Conservation (phyloP, 495 filamentous ascomycete species). For the Cetradonia linearis region DNA sequence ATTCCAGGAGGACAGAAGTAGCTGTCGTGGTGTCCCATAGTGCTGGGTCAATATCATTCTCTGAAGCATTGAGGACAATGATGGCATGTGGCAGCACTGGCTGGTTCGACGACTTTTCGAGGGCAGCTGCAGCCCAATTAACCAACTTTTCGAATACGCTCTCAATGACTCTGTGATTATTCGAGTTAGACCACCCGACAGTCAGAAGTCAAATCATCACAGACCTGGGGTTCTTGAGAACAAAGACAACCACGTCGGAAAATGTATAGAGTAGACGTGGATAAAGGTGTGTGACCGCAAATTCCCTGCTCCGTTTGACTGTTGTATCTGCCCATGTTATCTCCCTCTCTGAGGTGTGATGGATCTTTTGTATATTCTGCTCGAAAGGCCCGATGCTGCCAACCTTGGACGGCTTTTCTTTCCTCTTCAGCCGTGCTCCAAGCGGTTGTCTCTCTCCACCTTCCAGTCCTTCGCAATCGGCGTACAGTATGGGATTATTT, state of each 20-base stretch:
- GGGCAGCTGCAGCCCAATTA: conserved; percentile 29
- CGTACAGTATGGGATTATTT: conserved; percentile 25
- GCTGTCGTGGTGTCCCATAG: conserved; percentile 41
- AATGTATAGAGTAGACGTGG: conserved; percentile 38
- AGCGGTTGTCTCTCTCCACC: conserved; percentile 26
- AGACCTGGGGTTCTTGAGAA: conserved; percentile 14
- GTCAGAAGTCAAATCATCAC: not conserved
- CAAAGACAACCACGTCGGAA: conserved; percentile 19
- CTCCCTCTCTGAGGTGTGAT: conserved; percentile 11
- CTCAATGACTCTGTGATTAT: conserved; percentile 25
- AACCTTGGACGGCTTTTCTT: conserved; percentile 3
- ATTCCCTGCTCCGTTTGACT: conserved; percentile 22
- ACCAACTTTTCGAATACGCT: conserved; percentile 24
- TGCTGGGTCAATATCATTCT: conserved; percentile 35
- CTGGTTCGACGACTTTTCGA: conserved; percentile 49
- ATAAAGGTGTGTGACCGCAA: conserved; percentile 39
- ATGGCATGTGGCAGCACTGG: conserved; percentile 44
- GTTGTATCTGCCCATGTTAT: conserved; percentile 15
- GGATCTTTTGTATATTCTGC: conserved; percentile 6
- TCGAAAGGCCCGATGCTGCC: conserved; percentile 8
- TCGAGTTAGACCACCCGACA: not conserved
- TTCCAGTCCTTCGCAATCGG: conserved; percentile 32
- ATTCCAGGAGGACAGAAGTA: conserved; percentile 33
- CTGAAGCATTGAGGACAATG: conserved; percentile 43
- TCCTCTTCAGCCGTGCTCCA: conserved; percentile 16